Conservation (phyloP, 1,284 basidiomycete genomes). For the Meira miltonrushii region DNA sequence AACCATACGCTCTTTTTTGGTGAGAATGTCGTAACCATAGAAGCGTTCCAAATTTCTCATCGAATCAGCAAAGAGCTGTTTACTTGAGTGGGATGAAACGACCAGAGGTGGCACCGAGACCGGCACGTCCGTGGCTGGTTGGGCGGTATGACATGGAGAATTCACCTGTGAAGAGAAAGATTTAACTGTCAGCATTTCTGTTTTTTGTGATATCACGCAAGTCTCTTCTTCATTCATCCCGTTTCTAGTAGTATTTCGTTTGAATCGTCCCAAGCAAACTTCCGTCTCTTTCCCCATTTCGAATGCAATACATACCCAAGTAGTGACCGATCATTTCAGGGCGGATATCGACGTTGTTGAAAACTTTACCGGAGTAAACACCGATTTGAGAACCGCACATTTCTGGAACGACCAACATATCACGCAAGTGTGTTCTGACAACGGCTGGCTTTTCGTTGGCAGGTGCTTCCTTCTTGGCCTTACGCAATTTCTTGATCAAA, state of each 20-base stretch:
- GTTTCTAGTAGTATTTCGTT: neutral
- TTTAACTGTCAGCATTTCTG: neutral
- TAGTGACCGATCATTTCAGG: conserved; percentile 99
- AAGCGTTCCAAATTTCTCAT: too few species aligned
- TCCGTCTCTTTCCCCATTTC: neutral
- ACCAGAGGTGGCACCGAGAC: conserved; percentile 82
- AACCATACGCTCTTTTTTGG: too few species aligned
- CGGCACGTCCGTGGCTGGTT: conserved; percentile 98
- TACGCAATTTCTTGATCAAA: conserved; percentile 98
- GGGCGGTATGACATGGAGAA: conserved; percentile 81
- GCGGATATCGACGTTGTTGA: conserved; percentile 41
- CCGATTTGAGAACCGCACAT: conserved; percentile 78
- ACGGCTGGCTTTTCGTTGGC: conserved; percentile 97
- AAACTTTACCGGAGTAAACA: conserved; percentile 82
- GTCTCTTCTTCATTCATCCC: neutral
- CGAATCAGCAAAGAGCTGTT: conserved; percentile 14
- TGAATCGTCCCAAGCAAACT: neutral
- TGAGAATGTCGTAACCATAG: too few species aligned
- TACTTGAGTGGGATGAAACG: conserved; percentile 64
- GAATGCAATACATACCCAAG: conserved; percentile 56
- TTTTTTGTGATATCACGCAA: neutral
- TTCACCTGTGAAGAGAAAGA: conserved; percentile 61
- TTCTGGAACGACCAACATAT: conserved; percentile 99
- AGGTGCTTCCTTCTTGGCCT: conserved; percentile 96
- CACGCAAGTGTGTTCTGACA: conserved; percentile 97